Base-by-base conservation (phyloP, 1,139 yeast genomes). In the Komagataea norvegica region DNA sequence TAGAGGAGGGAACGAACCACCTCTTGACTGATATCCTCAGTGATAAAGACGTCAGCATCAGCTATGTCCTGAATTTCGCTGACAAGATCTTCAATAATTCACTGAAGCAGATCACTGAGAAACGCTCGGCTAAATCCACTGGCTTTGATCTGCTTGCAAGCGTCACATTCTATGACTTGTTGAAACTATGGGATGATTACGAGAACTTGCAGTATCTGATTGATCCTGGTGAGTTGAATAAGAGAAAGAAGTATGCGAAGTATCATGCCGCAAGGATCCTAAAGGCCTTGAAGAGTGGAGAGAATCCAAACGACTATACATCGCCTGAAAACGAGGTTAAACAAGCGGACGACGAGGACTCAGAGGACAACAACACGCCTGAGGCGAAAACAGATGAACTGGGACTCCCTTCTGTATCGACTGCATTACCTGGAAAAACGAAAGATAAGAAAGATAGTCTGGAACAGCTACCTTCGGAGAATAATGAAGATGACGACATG, bases 11-110 rank as follows among this genome's bases (percentile, higher is more conserved):
- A n/a, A n/a, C n/a, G n/a, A n/a, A n/a, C n/a, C n/a, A n/a, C n/a
- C n/a, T n/a, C n/a, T n/a, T n/a, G n/a, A n/a, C n/a, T n/a, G n/a
- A 49, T 3, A 38, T 82, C 6, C 63, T 85, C 34, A 62, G 60
- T 23, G 85, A 81, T 48, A 76, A 74, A 46, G 72, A 69, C 13
- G 62, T 76, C 13, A 74, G 87, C 5, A 62, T 74, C 39, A 72
- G 74, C 10, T 70, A 79, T 29, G 77, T 83, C 3, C 67, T 77
- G 48, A 66, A 69, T 35, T 86, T 87, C 60, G 73, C 80, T 4
- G 68, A 73, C 52, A 69, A 70, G 43, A 67, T 87, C 25, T 81
- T 81, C 58, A 77, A 74, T 38, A 66, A 70, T 23, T 72, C 74
- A 1, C 70, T 72, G 34, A 52, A 55, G 14, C 76, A 72, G 28